Conservation (phyloP, 176 grass and related monocot species). For the Avena sativa region DNA sequence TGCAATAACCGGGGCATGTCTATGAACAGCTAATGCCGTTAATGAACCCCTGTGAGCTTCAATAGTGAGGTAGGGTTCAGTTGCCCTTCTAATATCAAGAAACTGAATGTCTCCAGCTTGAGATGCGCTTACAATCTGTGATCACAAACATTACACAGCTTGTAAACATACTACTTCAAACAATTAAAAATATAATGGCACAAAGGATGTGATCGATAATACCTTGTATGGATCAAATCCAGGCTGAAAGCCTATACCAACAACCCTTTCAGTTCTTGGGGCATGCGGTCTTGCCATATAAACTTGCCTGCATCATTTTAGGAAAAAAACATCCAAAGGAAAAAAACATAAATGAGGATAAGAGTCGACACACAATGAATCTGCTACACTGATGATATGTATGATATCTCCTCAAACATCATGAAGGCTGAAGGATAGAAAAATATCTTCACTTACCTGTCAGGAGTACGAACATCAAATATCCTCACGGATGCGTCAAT, state of each 20-base stretch:
- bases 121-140: slow-evolving; percentile 88
- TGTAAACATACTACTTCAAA: not conserved
- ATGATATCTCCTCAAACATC: slow-evolving; percentile 31
- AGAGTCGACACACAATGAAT: not conserved
- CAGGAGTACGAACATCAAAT: slow-evolving; percentile 82
- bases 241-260: slow-evolving; percentile 97
- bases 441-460: slow-evolving; percentile 54
- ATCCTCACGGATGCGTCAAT: slow-evolving; percentile 76
- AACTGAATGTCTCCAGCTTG: slow-evolving; percentile 93
- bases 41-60: slow-evolving; percentile 76
- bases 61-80: slow-evolving; percentile 66
- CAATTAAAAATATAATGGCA: slow-evolving; percentile 37
- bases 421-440: slow-evolving; percentile 30
- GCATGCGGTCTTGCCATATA: slow-evolving; percentile 79
- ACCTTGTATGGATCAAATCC: slow-evolving; percentile 89
- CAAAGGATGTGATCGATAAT: slow-evolving; percentile 33
- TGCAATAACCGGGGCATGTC: slow-evolving; percentile 79
- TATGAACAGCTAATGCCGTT: slow-evolving; percentile 75
- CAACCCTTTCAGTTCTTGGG: slow-evolving; percentile 78
- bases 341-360: not conserved
- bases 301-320: slow-evolving; percentile 58
- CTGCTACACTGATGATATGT: slow-evolving; percentile 20
- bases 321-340: slow-evolving; percentile 6
- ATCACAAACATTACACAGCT: slow-evolving; percentile 38
- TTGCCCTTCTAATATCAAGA: slow-evolving; percentile 77